A percentile compares a stretch with the other conserved stretches of the same genome.
phyloP scores from a whole-genome alignment of 73 alveolate species.

The Tetrahymena malaccensis region DNA sequence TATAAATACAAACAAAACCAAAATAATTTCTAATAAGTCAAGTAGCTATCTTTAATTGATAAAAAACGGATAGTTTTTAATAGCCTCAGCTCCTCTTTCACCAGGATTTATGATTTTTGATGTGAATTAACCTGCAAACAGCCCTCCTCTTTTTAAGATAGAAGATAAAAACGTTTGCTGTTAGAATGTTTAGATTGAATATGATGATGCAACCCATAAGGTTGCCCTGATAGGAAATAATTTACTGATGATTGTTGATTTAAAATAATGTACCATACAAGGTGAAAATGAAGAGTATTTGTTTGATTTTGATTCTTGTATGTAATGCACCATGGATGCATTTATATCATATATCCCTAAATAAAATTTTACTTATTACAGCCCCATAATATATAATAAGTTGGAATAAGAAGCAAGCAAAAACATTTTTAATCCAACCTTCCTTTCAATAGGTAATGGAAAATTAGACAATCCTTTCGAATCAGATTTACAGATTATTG shows the following conservation, averaged over 20 bases:
- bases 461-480: not conserved
- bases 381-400: not conserved
- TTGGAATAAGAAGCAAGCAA: not conserved
- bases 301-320: not conserved
- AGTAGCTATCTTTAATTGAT: not conserved
- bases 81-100: not conserved
- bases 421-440: not conserved
- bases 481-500: not conserved
- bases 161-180: not conserved
- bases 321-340: not conserved
- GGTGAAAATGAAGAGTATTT: not conserved
- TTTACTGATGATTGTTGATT: not conserved
- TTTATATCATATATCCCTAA: not conserved
- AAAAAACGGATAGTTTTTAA: not conserved
- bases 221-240: not conserved
- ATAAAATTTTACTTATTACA: not conserved
- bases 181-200: not conserved
- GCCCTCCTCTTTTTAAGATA: not conserved
- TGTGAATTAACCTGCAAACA: not conserved
- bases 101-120: not conserved
- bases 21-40: not conserved
- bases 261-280: not conserved
- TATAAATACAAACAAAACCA: not conserved
- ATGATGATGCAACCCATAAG: not conserved
- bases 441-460: not conserved